Percentiles rank a stretch among this genome's conserved stretches.
phyloP scores from a whole-genome alignment of 1,139 yeast species.

The Yamadazyma mexicana region DNA sequence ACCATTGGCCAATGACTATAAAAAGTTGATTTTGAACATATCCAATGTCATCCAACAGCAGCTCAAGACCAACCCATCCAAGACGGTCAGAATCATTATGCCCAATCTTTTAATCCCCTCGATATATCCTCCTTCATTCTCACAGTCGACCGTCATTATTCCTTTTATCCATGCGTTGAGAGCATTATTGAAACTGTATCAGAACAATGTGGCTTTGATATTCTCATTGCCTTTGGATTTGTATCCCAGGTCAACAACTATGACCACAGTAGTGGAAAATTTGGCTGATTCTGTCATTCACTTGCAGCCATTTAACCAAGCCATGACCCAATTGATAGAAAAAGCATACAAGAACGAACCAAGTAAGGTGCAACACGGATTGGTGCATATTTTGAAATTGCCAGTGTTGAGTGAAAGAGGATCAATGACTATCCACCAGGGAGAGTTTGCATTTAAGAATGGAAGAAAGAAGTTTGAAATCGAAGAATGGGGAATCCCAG shows the following conservation, averaged over 20 bases:
- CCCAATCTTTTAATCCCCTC: constrained; percentile 84
- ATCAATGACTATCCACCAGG: constrained; percentile 68
- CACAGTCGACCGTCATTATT: constrained; percentile 50
- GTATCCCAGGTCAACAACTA: constrained; percentile 54
- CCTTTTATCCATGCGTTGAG: constrained; percentile 66
- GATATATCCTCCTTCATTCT: constrained; percentile 57
- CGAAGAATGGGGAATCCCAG: constrained; percentile 94
- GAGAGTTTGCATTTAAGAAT: constrained; percentile 85
- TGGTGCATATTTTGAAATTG: constrained; percentile 70
- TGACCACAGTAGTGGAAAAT: constrained; percentile 56
- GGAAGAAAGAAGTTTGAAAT: constrained; percentile 82
- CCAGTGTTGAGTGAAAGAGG: constrained; percentile 79
- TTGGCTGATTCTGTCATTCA: constrained; percentile 71
- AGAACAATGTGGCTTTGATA: constrained; percentile 47
- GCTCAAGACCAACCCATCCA: constrained; percentile 29
- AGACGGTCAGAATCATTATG: constrained; percentile 63
- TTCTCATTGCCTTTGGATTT: constrained; percentile 66
- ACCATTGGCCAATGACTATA: constrained; percentile 29
- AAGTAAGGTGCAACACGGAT: constrained; percentile 80
- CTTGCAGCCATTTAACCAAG: constrained; percentile 82
- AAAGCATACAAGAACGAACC: constrained; percentile 70
- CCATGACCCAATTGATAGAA: constrained; percentile 64
- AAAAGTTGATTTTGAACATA: constrained; percentile 38
- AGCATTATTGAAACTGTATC: constrained; percentile 49
- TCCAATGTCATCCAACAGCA: constrained; percentile 39